phyloP scores from a whole-genome alignment of 129 eudicot species.

The Saussurea involucrata region DNA sequence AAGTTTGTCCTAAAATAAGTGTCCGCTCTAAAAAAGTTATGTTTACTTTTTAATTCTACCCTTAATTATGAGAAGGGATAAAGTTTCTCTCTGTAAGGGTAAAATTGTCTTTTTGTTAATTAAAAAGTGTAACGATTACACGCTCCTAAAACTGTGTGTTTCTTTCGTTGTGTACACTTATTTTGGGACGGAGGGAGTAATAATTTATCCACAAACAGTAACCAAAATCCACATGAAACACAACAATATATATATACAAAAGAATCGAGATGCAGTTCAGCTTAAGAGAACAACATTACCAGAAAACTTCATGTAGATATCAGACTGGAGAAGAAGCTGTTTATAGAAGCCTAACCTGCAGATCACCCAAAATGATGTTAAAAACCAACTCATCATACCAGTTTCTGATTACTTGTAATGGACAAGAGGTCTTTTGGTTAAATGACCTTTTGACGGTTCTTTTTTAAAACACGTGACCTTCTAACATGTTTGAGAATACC shows the following conservation, averaged over 20 bases:
- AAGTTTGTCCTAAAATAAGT: too few species aligned
- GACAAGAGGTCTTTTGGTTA: not conserved
- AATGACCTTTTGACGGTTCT: not conserved
- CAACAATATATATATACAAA: not conserved
- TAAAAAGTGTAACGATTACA: too few species aligned
- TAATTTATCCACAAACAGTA: not conserved
- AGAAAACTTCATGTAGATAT: not conserved
- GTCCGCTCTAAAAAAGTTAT: too few species aligned
- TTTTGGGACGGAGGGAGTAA: not conserved
- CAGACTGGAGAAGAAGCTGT: not conserved
- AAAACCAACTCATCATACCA: not conserved
- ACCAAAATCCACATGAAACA: not conserved
- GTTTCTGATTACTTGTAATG: too few species aligned
- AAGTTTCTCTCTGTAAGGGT: too few species aligned
- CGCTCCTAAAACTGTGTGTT: too few species aligned
- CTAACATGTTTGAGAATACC: not conserved
- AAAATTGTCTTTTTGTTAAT: too few species aligned
- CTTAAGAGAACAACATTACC: not conserved
- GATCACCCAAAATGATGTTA: not conserved
- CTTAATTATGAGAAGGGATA: too few species aligned
- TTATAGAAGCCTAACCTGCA: not conserved
- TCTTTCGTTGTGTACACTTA: too few species aligned
- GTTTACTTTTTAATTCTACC: too few species aligned
- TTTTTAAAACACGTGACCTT: not conserved
- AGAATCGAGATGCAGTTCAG: not conserved